phyloP scores from a whole-genome alignment of 345 rosid genomes.

The Hibiscus mutabilis region DNA sequence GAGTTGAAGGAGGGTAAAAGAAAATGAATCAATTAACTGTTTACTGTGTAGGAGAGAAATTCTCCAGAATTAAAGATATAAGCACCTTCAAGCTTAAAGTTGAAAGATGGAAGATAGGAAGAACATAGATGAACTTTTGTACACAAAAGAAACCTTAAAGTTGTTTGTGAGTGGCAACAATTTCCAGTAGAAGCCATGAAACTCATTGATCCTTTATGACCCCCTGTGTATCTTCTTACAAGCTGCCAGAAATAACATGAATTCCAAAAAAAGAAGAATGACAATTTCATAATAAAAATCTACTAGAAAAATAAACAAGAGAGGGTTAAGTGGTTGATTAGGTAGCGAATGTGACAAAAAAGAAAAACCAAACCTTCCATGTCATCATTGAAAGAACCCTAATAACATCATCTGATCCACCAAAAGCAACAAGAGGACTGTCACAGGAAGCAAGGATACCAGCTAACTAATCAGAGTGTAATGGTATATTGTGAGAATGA shows the following conservation, averaged over 20 bases:
- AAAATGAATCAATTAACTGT: too few relatives aligned
- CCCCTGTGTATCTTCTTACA: slow-evolving; percentile 90
- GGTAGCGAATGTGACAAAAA: not conserved
- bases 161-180: too few relatives aligned
- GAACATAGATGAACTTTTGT: too few relatives aligned
- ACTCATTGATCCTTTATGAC: slow-evolving; percentile 97
- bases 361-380: slow-evolving; percentile 71
- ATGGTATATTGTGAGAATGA: not conserved
- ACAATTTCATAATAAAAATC: not conserved
- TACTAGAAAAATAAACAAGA: not conserved
- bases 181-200: slow-evolving; percentile 96
- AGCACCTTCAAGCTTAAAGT: too few relatives aligned
- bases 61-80: too few relatives aligned
- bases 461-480: not conserved
- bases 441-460: slow-evolving; percentile 36
- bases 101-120: too few relatives aligned
- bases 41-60: too few relatives aligned
- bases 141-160: too few relatives aligned
- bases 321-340: slow-evolving; percentile 14
- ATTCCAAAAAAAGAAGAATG: not conserved
- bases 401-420: slow-evolving; percentile 94
- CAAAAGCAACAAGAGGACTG: slow-evolving; percentile 98
- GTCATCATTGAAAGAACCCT: slow-evolving; percentile 99
- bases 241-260: slow-evolving; percentile 46
- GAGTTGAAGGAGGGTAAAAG: too few relatives aligned